Percentiles rank a stretch among this genome's conserved stretches.
phyloP scores from a whole-genome alignment of 2,329 filamentous ascomycete genomes.

The Emergomyces orientalis region DNA sequence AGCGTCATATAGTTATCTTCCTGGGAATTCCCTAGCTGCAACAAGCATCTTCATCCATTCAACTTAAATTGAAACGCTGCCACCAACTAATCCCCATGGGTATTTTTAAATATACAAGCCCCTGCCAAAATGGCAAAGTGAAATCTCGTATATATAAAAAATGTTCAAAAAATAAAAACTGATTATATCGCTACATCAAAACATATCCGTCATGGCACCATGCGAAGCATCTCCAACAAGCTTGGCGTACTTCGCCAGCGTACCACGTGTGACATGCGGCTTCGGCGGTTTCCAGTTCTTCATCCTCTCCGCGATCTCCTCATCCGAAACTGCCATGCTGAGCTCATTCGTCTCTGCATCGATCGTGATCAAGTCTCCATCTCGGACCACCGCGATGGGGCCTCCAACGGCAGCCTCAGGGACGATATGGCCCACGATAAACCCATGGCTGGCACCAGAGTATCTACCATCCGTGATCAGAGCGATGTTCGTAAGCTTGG shows the following conservation, averaged over 20 bases:
- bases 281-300: constrained; percentile 61
- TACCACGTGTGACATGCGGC: constrained; percentile 67
- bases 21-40: no score
- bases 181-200: constrained; percentile 27
- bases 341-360: constrained; percentile 68
- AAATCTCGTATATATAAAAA: background rate
- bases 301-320: constrained; percentile 58
- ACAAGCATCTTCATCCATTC: no score
- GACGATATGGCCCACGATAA: constrained; percentile 88
- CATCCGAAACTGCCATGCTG: constrained; percentile 61
- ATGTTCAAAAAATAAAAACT: no score
- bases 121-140: background rate
- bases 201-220: constrained; percentile 79
- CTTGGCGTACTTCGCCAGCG: constrained; percentile 79
- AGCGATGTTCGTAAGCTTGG: constrained; percentile 75
- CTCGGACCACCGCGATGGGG: constrained; percentile 70
- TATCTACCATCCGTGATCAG: constrained; percentile 74
- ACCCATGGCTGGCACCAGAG: constrained; percentile 71
- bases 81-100: no score
- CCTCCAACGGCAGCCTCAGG: constrained; percentile 80
- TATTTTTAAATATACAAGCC: no score
- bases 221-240: constrained; percentile 86
- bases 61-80: no score
- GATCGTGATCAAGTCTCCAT: constrained; percentile 73
- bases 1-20: background rate